These are phyloP conservation scores for Neurospora tetrasperma DNA, from an alignment of 495 filamentous ascomycete species.

Conservation along the genomic window DNA sequence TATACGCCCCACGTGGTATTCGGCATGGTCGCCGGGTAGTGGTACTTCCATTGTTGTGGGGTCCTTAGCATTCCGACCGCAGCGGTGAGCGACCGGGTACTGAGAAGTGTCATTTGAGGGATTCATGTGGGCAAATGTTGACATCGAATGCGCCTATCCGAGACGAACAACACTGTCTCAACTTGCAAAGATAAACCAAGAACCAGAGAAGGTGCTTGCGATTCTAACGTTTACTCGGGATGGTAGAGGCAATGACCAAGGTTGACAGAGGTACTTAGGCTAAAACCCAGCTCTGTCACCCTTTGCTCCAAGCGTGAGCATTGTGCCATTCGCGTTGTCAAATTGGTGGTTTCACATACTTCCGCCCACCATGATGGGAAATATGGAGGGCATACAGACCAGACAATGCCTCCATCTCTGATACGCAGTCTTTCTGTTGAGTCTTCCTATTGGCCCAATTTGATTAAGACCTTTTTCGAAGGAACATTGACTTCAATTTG, in stretches of 20 bases:
- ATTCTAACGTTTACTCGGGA: not conserved
- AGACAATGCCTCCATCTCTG: too few relatives aligned
- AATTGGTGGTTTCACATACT: not conserved
- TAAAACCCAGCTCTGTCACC: not conserved
- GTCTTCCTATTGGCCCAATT: not conserved
- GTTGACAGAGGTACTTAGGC: not conserved
- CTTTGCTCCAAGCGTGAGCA: not conserved
- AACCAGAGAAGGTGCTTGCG: not conserved
- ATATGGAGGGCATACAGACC: not conserved
- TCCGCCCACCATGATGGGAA: not conserved
- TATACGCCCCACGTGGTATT: not conserved
- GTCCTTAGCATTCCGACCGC: constrained; percentile 34
- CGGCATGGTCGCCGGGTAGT: not conserved
- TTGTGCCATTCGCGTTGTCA: not conserved
- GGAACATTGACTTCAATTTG: too few relatives aligned
- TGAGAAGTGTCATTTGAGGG: not conserved
- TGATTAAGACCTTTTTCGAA: not conserved
- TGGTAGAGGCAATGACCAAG: not conserved
- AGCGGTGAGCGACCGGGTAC: constrained; percentile 31
- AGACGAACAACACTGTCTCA: not conserved
- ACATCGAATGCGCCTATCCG: not conserved
- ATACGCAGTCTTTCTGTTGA: not conserved
- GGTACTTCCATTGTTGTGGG: not conserved
- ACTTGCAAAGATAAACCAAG: not conserved
- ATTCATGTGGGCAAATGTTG: not conserved